Evolutionary conservation across 306 rosid species (phyloP).

Genomic region (Luffa aegyptiaca): DNA sequence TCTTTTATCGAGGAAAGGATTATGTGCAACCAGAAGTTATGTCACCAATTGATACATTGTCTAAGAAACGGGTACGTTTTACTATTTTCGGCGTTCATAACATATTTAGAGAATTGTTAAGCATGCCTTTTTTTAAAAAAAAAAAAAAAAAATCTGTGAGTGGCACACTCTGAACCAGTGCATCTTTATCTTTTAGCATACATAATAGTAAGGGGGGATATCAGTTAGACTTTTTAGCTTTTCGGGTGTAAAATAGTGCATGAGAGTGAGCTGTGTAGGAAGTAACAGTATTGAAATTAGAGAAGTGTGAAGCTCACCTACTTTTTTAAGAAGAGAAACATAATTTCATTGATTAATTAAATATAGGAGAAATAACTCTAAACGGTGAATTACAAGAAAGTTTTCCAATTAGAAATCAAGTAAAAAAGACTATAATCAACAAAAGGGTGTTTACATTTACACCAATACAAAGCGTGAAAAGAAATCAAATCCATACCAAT

Average conservation of each 20-base stretch:
- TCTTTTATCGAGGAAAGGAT: slow-evolving; percentile 81
- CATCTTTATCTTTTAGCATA: neutral
- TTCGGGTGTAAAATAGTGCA: neutral
- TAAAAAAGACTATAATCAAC: too few relatives aligned
- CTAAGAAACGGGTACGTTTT: slow-evolving; percentile 75
- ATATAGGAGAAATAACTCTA: too few relatives aligned
- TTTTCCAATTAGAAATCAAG: too few relatives aligned
- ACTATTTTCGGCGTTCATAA: neutral
- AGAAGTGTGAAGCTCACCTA: neutral
- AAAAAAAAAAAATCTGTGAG: neutral
- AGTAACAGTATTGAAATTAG: neutral
- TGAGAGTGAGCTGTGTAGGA: neutral
- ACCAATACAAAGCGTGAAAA: too few relatives aligned
- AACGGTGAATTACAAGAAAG: too few relatives aligned
- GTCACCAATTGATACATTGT: slow-evolving; percentile 78
- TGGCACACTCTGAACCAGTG: neutral
- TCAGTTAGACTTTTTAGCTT: neutral
- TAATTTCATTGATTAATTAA: too few relatives aligned
- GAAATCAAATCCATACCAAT: too few relatives aligned
- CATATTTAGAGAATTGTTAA: neutral
- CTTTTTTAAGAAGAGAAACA: too few relatives aligned
- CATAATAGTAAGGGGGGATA: neutral
- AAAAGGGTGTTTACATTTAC: too few relatives aligned
- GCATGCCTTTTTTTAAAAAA: neutral
- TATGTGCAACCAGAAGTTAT: slow-evolving; percentile 73